Evolutionary conservation across 192 early-diverging fungal genomes (phyloP), one percentile per base, ranked within the genome.

Genomic region (Phlyctochytrium planicorne): DNA sequence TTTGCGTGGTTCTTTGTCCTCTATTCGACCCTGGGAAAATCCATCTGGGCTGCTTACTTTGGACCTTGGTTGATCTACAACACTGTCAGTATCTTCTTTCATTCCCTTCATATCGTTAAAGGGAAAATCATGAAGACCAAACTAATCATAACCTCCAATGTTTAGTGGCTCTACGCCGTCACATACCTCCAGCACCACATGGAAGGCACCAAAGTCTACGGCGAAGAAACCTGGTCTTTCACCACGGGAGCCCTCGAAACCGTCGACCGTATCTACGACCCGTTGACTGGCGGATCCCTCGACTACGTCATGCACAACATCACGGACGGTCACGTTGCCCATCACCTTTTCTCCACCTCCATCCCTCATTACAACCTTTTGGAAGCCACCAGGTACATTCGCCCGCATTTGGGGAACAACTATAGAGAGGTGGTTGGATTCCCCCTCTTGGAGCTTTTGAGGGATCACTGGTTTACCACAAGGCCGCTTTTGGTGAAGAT

Each of bases 281-380:
- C 65, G 20, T n/a, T 70, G 30, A 65, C 69, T 4, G 55, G 27
- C 27, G 77, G 77, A 2, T 31, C 67, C 29, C 56, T 75, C 34
- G 74, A 79, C 61, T 25, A 40, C 36, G 31, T 79, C 30, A 75
- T 79, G 70, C 75, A 80, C 73, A 80, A 80, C 68, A 76, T 76
- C 64, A 80, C 78, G 2, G 71, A 80, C 53, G 75, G 75, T 3
- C 78, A 80, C 70, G 75, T 80, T 66, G 75, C 66, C 23, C 78
- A 80, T 67, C 78, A 80, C 65, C 52, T 80, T 47, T 78, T 80
- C 36, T 76, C 73, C 29, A 80, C 78, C 20, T 65, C 60, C 32
- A 76, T 79, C 66, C 78, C 78, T 0, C 78, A 79, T 50, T 79
- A 79, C 70, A 50, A 75, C 40, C 50, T 79, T 36, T 70, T 76